Evolutionary conservation across 305 asterid genomes (phyloP), one percentile per base, ranked within the genome.

Genomic region (Plantago rigida): DNA sequence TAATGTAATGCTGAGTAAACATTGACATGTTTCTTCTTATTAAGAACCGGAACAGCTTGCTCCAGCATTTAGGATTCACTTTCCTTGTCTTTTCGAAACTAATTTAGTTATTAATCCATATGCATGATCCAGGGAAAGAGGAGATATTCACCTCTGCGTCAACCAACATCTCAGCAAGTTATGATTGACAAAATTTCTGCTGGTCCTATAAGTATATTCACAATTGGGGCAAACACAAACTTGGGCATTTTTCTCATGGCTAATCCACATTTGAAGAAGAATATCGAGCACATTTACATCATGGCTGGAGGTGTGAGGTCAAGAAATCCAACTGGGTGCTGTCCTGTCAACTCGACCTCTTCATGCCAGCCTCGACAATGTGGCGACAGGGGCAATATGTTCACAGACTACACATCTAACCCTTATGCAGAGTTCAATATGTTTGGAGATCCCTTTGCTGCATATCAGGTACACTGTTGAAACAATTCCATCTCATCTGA

Each of bases 231-330:
- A 3, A 60, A 44, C 57, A 90, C 97, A 2, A 87, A 87, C 63
- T 60, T 87, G 39, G 97, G 82, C 10, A 59, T 83, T 36, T 87
- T 90, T 61, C 77, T 90, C 3, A 76, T 87, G 87, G 79, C 60
- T 7, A 85, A 87, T 71, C 96, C 94, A 36, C 77, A 84, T 75
- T 64, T 87, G 76, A 90, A 82, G 85, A 81, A 73, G 47, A 82
- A 87, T 54, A 61, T 90, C 17, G 47, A 81, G 68, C 96, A 87
- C 47, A 76, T 90, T 50, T 90, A 87, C 69, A 65, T 85, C 44
- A 82, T 87, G 97, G 96, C 96, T 3, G 97, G 97, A 55, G 89
- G 84, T 24, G 84, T 90, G 61, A 74, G 89, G 67, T 78, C 96
- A 22, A 63, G 51, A 50, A 86, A 86, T 69, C 92, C 92, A 11